phyloP scores from a whole-genome alignment of 805 yeast species.

The Lipomyces starkeyi region DNA sequence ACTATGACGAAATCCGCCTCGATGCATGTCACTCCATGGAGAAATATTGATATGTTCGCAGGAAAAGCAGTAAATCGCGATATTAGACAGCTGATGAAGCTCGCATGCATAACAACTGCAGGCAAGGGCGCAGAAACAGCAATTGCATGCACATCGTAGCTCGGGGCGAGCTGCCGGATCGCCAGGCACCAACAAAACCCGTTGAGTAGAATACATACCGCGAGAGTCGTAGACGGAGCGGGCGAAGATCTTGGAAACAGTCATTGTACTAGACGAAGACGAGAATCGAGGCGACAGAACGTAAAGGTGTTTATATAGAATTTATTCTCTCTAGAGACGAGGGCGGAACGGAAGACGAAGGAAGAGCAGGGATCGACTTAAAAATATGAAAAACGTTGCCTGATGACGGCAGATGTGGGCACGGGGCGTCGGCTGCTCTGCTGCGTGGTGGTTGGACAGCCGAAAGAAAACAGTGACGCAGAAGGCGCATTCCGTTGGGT shows the following conservation, averaged over 20 bases:
- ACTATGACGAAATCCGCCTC: not conserved
- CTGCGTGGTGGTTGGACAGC: not conserved
- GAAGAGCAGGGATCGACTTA: slow-evolving; percentile 8
- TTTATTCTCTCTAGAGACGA: not conserved
- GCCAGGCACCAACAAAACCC: not conserved
- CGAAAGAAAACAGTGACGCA: not conserved
- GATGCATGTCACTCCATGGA: not conserved
- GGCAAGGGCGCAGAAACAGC: not conserved
- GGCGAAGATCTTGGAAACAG: slow-evolving; percentile 85
- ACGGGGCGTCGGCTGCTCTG: not conserved
- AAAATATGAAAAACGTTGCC: slow-evolving; percentile 6
- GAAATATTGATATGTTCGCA: not conserved
- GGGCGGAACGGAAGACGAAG: slow-evolving; percentile 3
- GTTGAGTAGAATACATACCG: slow-evolving; percentile 56
- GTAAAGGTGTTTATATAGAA: not conserved
- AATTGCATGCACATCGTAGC: too few species aligned
- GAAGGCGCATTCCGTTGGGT: not conserved
- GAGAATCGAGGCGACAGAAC: not conserved
- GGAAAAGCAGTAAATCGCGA: not conserved
- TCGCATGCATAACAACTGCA: not conserved
- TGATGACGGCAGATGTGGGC: slow-evolving; percentile 4
- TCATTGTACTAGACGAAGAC: slow-evolving; percentile 55
- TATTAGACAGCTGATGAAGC: not conserved
- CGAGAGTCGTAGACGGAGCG: slow-evolving; percentile 99
- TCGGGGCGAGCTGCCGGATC: too few species aligned